Evolutionary conservation across 495 filamentous ascomycete genomes (phyloP), one percentile per base, ranked within the genome.

Genomic region (Aspergillus sclerotiicarbonarius): DNA sequence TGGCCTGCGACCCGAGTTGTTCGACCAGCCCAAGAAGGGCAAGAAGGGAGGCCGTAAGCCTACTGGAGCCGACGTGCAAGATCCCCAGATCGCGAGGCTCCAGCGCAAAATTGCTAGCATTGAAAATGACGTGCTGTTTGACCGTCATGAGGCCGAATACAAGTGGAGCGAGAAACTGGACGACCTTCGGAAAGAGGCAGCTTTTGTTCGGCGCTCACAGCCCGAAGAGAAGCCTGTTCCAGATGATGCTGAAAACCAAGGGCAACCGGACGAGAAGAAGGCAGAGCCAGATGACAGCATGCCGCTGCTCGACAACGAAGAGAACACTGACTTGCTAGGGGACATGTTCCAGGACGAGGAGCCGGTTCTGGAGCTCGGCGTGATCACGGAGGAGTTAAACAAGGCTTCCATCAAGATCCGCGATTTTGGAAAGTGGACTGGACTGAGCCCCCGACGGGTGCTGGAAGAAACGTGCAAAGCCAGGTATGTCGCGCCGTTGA

Each of bases 381-480:
- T 64, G 8, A 59, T 67, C 31, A 62, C 59, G 0, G 63, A 69
- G 35, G 63, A 62, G 39, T 19, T 65, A n/a, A 63, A 64, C 49
- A 65, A 65, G 25, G 57, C 63, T 6, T 48, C 65, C 15, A 72
- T 90, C 7, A 81, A 66, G 3, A 80, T 95, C 51, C 76, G 91
- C 51, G 85, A 96, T 59, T 97, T 98, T 81, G 92, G 91, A 15
- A 88, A 89, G 67, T 86, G 80, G 77, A 82, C 76, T 15, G 88
- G 90, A 33, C 60, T 93, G 13, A 87, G 71, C 60, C 90, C 90
- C 18, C 80, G 84, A 41, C 79, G 86, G 54, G 80, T 90, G 41
- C 71, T 98, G 15, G 91, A 97, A 64, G 94, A 97, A 71, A 83
- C 90, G 45, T 96, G 91, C 68, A 88, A 87, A 62, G 84, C 91